Evolutionary conservation across 2,329 filamentous ascomycete genomes (phyloP), one percentile per base, ranked within the genome.

Genomic region (Sclerotiophoma versabilis): DNA sequence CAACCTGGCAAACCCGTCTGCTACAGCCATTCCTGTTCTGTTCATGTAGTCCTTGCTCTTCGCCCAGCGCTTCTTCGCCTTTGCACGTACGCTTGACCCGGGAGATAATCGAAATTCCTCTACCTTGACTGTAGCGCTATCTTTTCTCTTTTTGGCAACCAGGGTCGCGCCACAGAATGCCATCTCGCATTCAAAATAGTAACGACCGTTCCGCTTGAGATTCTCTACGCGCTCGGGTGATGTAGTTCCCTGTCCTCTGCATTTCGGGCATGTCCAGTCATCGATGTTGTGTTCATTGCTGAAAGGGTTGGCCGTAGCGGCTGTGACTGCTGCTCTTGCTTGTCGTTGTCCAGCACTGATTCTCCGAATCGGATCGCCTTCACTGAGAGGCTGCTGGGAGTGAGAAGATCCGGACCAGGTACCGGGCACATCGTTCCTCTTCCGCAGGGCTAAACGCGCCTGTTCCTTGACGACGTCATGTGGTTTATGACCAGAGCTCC

Each of bases 191-290:
- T 27, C 19, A 25, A 50, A 25, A 8, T 29, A 50, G 10, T 38
- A 30, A 1, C 32, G 47, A 27, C 38, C 32, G 4, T 26, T 43
- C 17, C 39, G 38, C 14, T 15, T 23, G 9, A 50, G 32, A 5
- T 50, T 37, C 12, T 19, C n/a, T 14, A 26, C 5, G 7, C 38
- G 39, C 20, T 50, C 47, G 9, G 38, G 23, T 2, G 29, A 15
- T 11, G 17, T 34, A 3, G 2, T 15, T 10, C 15, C 22, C 11
- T 26, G 25, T 12, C 14, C 15, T 2, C n/a, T 14, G 15, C 47
- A 50, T 11, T n/a, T 30, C n/a, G 47, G 47, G 14, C 47, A 50
- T 2, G n/a, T 32, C 47, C 47, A 50, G 19, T 25, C 27, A 19
- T 26, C 17, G 5, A 48, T n/a, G 4, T 14, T 32, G 17, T 48